Base-by-base conservation (phyloP, 306 rosid species). In the Trifolium dubium region DNA sequence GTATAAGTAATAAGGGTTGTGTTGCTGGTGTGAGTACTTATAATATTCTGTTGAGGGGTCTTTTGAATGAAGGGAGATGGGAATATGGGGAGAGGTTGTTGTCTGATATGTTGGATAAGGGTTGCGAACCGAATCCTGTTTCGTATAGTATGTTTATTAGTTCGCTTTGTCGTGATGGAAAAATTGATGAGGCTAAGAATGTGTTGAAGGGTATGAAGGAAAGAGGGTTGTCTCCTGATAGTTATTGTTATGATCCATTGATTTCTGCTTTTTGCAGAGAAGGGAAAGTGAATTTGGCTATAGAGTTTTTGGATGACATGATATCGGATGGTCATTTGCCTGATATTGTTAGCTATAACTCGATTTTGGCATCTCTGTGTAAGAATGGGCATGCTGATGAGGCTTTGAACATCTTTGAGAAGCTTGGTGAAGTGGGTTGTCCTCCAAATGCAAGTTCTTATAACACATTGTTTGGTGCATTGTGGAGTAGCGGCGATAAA, bases 371-470 rank as follows among this genome's bases (percentile, higher is more conserved):
- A 10, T 77, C 91, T 19, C 65, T 91, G 50, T 91, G 96, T 80
- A 89, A 77, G 85, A 85, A 74, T 68, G 98, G 98, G 35, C 82
- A 82, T 14, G 82, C 88, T 51, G 85, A 87, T 35, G 85, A 79
- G 54, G 98, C 96, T 62, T 76, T 91, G 79, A 71, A 81, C 43
- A 83, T 94, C 75, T 91, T 94, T 10, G 76, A 86, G 76, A 89
- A 86, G 86, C 90, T 88, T 14, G 84, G 80, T 13, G 89, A 85
- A 71, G 84, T 89, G 40, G 96, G 92, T 29, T 91, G 94, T 63
- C 88, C 98, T 67, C 97, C 98, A 54, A 84, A 84, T 77, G 94
- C 76, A 78, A 85, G 92, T 73, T 89, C 97, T 6, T 94, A 94
- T 74, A 91, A 91, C 83, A 91, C 91, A n/a, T 72, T 91, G 86